These are phyloP conservation scores for Populus tomentosa DNA, from an alignment of 441 rosid species.

Conservation along the genomic window DNA sequence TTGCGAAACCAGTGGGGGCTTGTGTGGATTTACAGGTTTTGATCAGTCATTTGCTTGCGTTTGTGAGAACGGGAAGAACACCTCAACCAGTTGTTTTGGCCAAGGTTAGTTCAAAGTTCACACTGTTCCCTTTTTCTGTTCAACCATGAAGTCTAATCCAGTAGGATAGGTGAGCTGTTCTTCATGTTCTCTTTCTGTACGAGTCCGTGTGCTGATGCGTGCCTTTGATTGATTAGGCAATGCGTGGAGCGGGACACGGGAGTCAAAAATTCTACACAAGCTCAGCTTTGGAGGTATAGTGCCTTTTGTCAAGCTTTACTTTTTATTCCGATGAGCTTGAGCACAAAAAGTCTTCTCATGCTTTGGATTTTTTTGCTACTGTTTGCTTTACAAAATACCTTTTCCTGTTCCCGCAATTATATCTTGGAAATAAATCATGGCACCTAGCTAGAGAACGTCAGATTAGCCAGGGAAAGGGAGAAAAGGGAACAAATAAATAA, in stretches of 20 bases:
- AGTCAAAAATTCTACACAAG: conserved; percentile 35
- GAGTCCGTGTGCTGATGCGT: neutral
- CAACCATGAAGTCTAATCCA: neutral
- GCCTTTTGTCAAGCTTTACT: conserved; percentile 22
- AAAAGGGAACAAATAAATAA: neutral
- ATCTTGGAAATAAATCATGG: neutral
- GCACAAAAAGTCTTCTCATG: conserved; percentile 20
- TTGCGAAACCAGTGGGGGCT: conserved; percentile 63
- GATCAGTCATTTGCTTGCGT: conserved; percentile 67
- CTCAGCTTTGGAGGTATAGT: conserved; percentile 39
- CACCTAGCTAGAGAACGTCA: neutral
- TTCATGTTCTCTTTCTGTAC: neutral
- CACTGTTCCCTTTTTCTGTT: neutral
- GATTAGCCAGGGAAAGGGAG: neutral
- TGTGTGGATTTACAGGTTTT: conserved; percentile 56
- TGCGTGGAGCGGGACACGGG: conserved; percentile 49
- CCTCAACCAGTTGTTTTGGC: conserved; percentile 48
- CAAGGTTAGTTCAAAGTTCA: conserved; percentile 38
- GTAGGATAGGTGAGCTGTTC: neutral
- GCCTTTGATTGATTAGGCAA: conserved; percentile 29
- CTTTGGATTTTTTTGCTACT: neutral
- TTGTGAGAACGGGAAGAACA: conserved; percentile 52
- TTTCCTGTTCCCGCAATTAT: conserved; percentile 10
- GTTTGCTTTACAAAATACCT: neutral
- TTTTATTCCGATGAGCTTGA: conserved; percentile 12